Conservation (phyloP, 129 eudicot species). For the Flaveria robusta region DNA sequence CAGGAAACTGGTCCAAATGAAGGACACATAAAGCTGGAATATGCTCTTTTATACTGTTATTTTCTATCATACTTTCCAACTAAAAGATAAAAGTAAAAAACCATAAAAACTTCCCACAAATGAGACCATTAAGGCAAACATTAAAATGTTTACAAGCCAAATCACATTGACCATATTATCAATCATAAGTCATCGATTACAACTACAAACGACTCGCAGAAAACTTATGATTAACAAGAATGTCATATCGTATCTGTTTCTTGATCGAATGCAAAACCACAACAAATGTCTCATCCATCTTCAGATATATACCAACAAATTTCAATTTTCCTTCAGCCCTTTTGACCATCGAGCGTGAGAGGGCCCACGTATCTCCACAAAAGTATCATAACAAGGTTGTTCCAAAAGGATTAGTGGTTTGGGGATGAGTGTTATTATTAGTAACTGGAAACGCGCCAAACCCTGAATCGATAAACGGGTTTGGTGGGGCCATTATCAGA, state of each 20-base stretch:
- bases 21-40: neutral
- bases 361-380: slow-evolving; percentile 1
- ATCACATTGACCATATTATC: slow-evolving; percentile 35
- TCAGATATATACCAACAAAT: slow-evolving; percentile 29
- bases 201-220: slow-evolving; percentile 15
- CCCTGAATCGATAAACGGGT: slow-evolving; percentile 72
- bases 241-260: slow-evolving; percentile 24
- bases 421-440: slow-evolving; percentile 50
- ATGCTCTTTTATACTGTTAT: neutral
- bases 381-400: slow-evolving; percentile 36
- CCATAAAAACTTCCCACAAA: neutral
- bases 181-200: slow-evolving; percentile 36
- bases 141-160: slow-evolving; percentile 29
- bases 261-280: slow-evolving; percentile 32
- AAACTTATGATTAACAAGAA: slow-evolving; percentile 33
- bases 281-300: slow-evolving; percentile 30
- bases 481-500: slow-evolving; percentile 59
- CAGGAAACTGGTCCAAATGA: neutral
- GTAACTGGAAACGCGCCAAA: slow-evolving; percentile 72
- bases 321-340: neutral
- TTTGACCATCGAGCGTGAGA: neutral
- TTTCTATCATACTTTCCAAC: neutral
- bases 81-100: neutral
- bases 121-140: neutral
- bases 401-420: slow-evolving; percentile 78